Conservation (phyloP, 345 rosid species). For the Hirschfeldia incana region DNA sequence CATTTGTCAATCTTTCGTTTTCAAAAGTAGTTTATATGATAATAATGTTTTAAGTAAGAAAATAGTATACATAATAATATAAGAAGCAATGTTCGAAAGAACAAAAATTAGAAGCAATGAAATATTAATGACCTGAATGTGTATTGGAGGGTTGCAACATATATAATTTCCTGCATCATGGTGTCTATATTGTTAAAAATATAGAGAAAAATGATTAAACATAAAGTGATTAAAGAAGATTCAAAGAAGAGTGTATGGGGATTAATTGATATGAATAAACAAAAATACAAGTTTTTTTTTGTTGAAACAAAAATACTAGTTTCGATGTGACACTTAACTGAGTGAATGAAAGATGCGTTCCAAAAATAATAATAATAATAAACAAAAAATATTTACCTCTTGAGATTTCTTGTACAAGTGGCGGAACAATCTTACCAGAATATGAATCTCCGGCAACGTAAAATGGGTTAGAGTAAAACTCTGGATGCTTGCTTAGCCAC, state of each 20-base stretch:
- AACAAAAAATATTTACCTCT: not conserved
- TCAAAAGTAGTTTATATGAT: not conserved
- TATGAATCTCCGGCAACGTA: constrained; percentile 66
- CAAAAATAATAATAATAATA: not conserved
- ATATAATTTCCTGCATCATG: constrained; percentile 12
- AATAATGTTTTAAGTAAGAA: not conserved
- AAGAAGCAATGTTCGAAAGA: too few species aligned
- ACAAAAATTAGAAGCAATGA: not conserved
- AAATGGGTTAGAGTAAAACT: constrained; percentile 48
- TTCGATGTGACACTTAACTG: too few species aligned
- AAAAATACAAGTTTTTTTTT: too few species aligned
- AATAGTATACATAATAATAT: too few species aligned
- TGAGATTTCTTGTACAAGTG: constrained; percentile 45
- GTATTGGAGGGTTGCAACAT: constrained; percentile 29
- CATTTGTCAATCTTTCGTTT: not conserved
- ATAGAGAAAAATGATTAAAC: not conserved
- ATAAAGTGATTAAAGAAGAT: not conserved
- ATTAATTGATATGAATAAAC: not conserved
- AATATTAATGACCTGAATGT: constrained; percentile 41
- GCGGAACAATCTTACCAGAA: constrained; percentile 57
- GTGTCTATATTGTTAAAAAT: not conserved
- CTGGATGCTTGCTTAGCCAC: constrained; percentile 63
- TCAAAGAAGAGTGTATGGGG: not conserved
- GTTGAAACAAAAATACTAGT: too few species aligned
- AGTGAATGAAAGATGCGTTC: too few species aligned